A percentile compares a stretch with the other conserved stretches of the same genome.
Conservation (phyloP, 2,329 filamentous ascomycete genomes). For the Pestalotiopsis sp. region DNA sequence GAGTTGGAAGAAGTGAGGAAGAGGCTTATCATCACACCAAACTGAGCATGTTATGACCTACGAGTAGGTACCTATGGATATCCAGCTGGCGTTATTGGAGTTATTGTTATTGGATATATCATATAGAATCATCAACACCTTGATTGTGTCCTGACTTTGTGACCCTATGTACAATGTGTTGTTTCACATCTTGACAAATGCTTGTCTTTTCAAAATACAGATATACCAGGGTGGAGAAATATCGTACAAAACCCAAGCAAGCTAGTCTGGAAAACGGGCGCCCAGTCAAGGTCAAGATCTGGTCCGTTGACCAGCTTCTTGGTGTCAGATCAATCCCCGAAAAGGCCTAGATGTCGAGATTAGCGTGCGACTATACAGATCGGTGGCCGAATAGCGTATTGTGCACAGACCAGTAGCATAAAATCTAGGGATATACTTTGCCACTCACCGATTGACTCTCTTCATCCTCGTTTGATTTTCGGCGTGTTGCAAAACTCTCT, state of each 20-base stretch:
- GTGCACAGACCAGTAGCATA: not conserved
- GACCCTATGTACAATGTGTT: not conserved
- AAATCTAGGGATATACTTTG: not conserved
- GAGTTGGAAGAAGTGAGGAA: slow-evolving; percentile 19
- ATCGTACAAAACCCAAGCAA: too few relatives aligned
- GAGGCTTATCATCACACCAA: slow-evolving; percentile 13
- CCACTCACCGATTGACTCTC: not conserved
- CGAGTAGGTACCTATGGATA: not conserved
- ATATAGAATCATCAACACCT: not conserved
- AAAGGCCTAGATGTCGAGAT: not conserved
- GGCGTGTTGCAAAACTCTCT: not conserved
- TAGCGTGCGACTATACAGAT: not conserved
- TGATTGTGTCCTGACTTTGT: not conserved
- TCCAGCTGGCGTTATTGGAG: not conserved
- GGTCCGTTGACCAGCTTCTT: too few relatives aligned
- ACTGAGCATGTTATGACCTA: not conserved
- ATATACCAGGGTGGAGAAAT: too few relatives aligned
- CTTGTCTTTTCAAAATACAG: too few relatives aligned
- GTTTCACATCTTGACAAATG: too few relatives aligned
- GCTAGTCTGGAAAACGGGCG: too few relatives aligned
- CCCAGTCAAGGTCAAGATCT: too few relatives aligned
- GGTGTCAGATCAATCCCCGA: not conserved
- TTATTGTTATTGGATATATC: not conserved
- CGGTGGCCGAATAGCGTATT: not conserved
- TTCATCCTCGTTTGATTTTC: not conserved